phyloP scores from a whole-genome alignment of 2,329 filamentous ascomycete species.

The Ceratocystis variospora region DNA sequence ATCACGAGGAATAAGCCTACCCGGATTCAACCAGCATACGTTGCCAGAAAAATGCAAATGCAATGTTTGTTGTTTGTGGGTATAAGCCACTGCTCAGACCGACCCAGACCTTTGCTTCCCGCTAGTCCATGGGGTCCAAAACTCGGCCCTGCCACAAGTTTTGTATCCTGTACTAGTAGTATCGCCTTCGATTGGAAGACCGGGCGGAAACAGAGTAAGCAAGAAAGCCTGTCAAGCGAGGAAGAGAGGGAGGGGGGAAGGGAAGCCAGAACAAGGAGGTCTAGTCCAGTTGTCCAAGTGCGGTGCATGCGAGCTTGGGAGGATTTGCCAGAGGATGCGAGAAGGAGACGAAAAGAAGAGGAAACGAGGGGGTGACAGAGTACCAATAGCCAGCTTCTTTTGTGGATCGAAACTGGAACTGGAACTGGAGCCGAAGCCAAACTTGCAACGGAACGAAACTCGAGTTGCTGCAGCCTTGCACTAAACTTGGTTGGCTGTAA shows the following conservation, averaged over 20 bases:
- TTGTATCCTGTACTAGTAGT: background rate
- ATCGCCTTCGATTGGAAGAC: background rate
- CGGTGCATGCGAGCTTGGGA: background rate
- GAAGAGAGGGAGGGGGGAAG: background rate
- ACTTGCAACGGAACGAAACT: constrained; percentile 1
- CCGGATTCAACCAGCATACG: no score
- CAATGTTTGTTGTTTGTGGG: background rate
- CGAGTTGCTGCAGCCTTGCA: background rate
- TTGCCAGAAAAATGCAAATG: background rate
- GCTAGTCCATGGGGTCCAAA: background rate
- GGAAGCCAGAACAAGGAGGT: background rate
- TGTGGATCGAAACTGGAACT: background rate
- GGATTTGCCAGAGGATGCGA: background rate
- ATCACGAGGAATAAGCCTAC: background rate
- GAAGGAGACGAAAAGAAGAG: background rate
- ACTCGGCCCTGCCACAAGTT: background rate
- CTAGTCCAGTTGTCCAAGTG: background rate
- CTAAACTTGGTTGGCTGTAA: background rate
- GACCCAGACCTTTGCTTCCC: no score
- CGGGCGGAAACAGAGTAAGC: background rate
- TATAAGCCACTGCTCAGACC: background rate
- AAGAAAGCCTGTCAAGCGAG: background rate
- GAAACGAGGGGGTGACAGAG: background rate
- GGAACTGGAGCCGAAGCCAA: constrained; percentile 1
- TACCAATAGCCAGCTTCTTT: background rate